Evolutionary conservation across 352 stramenopile genomes (phyloP).

Genomic region (Phytophthora pseudosyringae): DNA sequence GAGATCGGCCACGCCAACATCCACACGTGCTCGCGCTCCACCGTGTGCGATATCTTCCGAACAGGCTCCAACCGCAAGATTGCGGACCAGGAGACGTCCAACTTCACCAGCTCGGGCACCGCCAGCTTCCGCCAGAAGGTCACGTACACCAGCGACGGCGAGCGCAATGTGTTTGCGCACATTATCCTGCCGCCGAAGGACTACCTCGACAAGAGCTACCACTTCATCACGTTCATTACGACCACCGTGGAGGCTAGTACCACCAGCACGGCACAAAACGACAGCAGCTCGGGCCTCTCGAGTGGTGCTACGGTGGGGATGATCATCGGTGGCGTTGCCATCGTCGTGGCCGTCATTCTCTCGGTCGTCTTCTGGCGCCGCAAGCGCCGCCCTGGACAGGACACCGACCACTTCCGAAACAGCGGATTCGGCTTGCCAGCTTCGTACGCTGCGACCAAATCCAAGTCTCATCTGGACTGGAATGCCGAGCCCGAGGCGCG

Average conservation of each 20-base stretch:
- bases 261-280: constrained; percentile 10
- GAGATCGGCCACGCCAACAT: constrained; percentile 81
- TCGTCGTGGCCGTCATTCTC: constrained; percentile 55
- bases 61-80: constrained; percentile 73
- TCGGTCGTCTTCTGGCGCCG: constrained; percentile 67
- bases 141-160: constrained; percentile 47
- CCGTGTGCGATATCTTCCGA: constrained; percentile 78
- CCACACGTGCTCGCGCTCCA: constrained; percentile 72
- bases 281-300: constrained; percentile 40
- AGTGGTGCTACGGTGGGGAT: constrained; percentile 50
- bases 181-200: constrained; percentile 69
- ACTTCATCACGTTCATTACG: constrained; percentile 83
- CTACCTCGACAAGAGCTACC: constrained; percentile 66
- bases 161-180: constrained; percentile 83
- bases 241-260: constrained; percentile 41
- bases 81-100: constrained; percentile 72
- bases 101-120: constrained; percentile 68
- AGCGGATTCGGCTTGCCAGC: constrained; percentile 57
- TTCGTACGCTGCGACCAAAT: constrained; percentile 58
- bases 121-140: constrained; percentile 71
- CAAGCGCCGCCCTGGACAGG: constrained; percentile 46
- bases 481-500: constrained; percentile 53
- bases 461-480: constrained; percentile 67
- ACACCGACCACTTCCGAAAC: constrained; percentile 60
- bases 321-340: constrained; percentile 50